Conservation (phyloP, 345 rosid genomes). For the Bretschneidera sinensis region DNA sequence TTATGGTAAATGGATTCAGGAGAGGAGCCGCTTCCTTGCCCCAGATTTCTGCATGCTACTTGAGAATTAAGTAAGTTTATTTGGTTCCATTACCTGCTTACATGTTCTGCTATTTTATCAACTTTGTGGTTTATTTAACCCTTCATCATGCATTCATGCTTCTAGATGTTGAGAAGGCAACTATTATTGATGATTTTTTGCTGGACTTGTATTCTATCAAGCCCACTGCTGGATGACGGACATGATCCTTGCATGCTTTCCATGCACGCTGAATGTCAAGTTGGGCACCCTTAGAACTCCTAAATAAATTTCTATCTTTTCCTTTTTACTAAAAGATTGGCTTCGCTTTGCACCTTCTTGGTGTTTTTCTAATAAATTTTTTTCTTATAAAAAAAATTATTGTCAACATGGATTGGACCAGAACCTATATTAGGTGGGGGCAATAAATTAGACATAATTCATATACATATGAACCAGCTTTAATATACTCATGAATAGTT, state of each 20-base stretch:
- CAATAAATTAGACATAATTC: neutral
- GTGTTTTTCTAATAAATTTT: too few relatives aligned
- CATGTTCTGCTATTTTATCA: neutral
- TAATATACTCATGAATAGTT: too few relatives aligned
- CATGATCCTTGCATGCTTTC: neutral
- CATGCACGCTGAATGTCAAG: neutral
- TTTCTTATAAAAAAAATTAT: too few relatives aligned
- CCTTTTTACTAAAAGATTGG: neutral
- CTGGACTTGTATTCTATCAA: neutral
- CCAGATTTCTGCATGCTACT: constrained; percentile 58
- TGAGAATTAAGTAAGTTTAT: constrained; percentile 70
- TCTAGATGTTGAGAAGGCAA: neutral
- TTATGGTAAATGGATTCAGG: constrained; percentile 39
- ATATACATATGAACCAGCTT: too few relatives aligned
- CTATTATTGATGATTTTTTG: neutral
- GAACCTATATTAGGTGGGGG: neutral
- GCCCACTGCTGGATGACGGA: neutral
- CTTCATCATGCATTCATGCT: neutral
- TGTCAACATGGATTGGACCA: neutral
- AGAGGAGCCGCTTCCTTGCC: constrained; percentile 56
- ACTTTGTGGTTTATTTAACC: too few relatives aligned
- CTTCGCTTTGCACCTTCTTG: too few relatives aligned
- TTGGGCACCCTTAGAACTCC: neutral
- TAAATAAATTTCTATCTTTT: neutral
- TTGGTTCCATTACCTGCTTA: neutral